Conservation (phyloP, 2,329 filamentous ascomycete genomes). For the Thielaviopsis musarum region DNA sequence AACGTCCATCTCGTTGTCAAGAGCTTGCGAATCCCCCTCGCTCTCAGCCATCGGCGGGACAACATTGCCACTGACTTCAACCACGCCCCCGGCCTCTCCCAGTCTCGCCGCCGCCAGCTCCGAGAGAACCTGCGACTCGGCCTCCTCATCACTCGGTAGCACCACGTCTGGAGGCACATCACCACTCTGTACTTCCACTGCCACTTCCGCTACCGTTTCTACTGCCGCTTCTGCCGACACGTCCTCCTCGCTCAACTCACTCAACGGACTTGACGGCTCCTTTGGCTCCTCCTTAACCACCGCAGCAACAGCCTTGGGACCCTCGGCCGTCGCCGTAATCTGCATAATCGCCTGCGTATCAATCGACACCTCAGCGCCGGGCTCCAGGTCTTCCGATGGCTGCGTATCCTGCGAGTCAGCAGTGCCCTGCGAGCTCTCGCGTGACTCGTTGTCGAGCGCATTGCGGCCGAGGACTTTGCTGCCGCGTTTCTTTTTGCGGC, state of each 20-base stretch:
- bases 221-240: background rate
- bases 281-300: slow-evolving; percentile 12
- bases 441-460: background rate
- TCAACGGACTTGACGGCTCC: slow-evolving; percentile 7
- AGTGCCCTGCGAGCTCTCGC: background rate
- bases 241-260: slow-evolving; percentile 6
- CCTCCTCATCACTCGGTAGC: slow-evolving; percentile 5
- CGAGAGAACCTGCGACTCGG: slow-evolving; percentile 24
- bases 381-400: background rate
- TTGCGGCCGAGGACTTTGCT: background rate
- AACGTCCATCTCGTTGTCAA: background rate
- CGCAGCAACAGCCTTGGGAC: background rate
- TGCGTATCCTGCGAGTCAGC: background rate
- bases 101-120: slow-evolving; percentile 24
- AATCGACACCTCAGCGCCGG: slow-evolving; percentile 3
- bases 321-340: background rate
- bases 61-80: background rate
- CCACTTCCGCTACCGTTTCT: background rate
- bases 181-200: too few species aligned
- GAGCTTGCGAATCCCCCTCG: background rate
- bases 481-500: slow-evolving; percentile 1
- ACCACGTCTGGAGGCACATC: background rate
- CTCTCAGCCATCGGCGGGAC: background rate
- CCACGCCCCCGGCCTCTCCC: background rate
- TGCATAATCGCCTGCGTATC: slow-evolving; percentile 1